Conservation (phyloP, 257 asterid genomes). For the Eustoma russellianum region DNA sequence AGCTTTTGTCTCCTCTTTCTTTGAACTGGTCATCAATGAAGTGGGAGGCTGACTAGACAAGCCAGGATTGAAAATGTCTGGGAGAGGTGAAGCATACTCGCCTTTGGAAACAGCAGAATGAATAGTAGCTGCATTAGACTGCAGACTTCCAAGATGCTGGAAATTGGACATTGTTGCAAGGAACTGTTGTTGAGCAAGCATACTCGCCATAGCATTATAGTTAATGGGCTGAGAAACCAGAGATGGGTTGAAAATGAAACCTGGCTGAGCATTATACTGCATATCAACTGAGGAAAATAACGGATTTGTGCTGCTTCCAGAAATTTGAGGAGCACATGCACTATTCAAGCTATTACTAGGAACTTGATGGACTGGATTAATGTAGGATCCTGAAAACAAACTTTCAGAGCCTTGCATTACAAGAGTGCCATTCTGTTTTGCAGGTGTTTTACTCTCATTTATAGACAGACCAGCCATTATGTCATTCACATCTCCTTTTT, state of each 20-base stretch:
- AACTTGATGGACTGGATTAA: constrained; percentile 24
- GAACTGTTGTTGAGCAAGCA: constrained; percentile 76
- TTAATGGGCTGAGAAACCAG: constrained; percentile 46
- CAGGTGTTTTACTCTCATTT: constrained; percentile 34
- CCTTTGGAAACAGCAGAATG: constrained; percentile 37
- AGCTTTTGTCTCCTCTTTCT: constrained; percentile 79
- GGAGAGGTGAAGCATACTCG: constrained; percentile 51
- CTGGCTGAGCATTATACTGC: constrained; percentile 57
- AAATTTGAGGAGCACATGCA: constrained; percentile 45
- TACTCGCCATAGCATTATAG: constrained; percentile 51
- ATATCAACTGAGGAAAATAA: constrained; percentile 53
- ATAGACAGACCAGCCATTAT: constrained; percentile 52
- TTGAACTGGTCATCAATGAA: constrained; percentile 60
- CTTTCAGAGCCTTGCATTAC: constrained; percentile 20
- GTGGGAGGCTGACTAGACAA: constrained; percentile 63
- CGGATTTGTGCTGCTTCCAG: constrained; percentile 42
- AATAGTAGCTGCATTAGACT: constrained; percentile 24
- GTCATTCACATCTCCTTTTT: constrained; percentile 37
- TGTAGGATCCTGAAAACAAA: constrained; percentile 22
- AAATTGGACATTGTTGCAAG: constrained; percentile 82
- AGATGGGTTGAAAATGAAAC: constrained; percentile 58
- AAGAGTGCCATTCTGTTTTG: constrained; percentile 31
- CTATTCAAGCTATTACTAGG: constrained; percentile 36
- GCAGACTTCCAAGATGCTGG: constrained; percentile 72
- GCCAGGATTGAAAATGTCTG: constrained; percentile 77